Evolutionary conservation across 2,329 filamentous ascomycete genomes (phyloP).

Genomic region (Colletotrichum costaricense): DNA sequence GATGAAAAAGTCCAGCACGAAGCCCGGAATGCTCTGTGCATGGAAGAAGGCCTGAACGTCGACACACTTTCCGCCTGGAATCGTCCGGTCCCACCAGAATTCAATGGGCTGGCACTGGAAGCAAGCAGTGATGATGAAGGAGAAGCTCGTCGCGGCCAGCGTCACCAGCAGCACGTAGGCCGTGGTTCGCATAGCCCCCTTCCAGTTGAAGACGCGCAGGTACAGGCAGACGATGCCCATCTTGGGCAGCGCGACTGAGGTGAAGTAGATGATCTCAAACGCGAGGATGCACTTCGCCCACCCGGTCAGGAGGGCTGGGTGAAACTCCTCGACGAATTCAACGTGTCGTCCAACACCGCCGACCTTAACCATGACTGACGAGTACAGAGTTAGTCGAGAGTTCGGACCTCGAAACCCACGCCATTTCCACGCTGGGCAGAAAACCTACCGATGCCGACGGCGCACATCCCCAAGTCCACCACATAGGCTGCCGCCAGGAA

Average conservation of each 20-base stretch:
- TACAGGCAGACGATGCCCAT: constrained; percentile 45
- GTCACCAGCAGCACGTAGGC: constrained; percentile 38
- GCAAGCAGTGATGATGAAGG: constrained; percentile 35
- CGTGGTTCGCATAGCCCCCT: constrained; percentile 35
- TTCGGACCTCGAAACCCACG: not conserved
- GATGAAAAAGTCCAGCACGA: constrained; percentile 42
- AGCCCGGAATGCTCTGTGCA: constrained; percentile 37
- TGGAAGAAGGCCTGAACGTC: constrained; percentile 43
- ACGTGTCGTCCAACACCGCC: constrained; percentile 42
- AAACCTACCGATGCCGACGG: constrained; percentile 29
- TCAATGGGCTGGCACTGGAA: constrained; percentile 54
- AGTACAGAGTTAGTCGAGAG: not conserved
- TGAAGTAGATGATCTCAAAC: constrained; percentile 44
- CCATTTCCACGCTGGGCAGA: not conserved
- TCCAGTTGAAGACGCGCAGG: constrained; percentile 44
- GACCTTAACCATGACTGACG: constrained; percentile 38
- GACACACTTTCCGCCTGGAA: constrained; percentile 47
- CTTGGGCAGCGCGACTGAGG: constrained; percentile 42
- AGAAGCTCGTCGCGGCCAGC: constrained; percentile 38
- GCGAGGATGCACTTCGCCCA: constrained; percentile 42
- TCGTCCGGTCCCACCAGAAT: constrained; percentile 45
- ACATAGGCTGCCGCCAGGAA: constrained; percentile 30
- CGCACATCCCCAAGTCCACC: constrained; percentile 31
- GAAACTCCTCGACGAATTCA: constrained; percentile 31
- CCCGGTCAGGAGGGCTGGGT: constrained; percentile 33